Evolutionary conservation across 352 stramenopile species (phyloP).

Genomic region (Aphanomyces cochlioides): DNA sequence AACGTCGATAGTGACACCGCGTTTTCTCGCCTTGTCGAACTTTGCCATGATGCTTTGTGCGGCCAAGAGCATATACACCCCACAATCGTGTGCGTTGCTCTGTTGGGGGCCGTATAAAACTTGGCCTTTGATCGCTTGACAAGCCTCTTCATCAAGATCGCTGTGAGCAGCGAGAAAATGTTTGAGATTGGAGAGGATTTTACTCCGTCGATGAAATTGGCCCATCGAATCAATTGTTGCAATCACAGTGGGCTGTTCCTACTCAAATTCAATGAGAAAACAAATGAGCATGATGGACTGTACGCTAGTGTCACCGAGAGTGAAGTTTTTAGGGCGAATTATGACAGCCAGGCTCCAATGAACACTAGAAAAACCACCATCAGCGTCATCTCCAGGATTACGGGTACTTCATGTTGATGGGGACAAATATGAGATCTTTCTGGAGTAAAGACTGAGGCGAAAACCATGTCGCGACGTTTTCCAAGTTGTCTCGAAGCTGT

Average conservation of each 20-base stretch:
- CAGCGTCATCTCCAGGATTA: too few relatives aligned
- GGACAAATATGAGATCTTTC: slow-evolving; percentile 76
- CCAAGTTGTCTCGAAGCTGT: slow-evolving; percentile 54
- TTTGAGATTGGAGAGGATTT: slow-evolving; percentile 40
- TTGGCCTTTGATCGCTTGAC: slow-evolving; percentile 38
- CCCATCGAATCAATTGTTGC: slow-evolving; percentile 3
- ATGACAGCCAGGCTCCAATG: slow-evolving; percentile 84
- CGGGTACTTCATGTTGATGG: slow-evolving; percentile 79
- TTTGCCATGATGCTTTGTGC: slow-evolving; percentile 49
- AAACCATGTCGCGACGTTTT: slow-evolving; percentile 75
- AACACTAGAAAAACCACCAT: slow-evolving; percentile 38
- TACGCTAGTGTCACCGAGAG: slow-evolving; percentile 1
- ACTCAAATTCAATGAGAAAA: slow-evolving; percentile 23
- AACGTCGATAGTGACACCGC: not conserved
- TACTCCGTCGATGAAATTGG: slow-evolving; percentile 12
- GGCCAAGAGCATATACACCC: slow-evolving; percentile 63
- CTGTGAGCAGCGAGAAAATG: not conserved
- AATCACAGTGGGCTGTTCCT: slow-evolving; percentile 37
- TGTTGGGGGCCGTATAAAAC: slow-evolving; percentile 37
- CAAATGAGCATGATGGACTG: not conserved
- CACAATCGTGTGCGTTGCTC: slow-evolving; percentile 63
- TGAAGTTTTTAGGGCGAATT: slow-evolving; percentile 53
- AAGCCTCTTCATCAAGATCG: slow-evolving; percentile 24
- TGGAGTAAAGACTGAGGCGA: slow-evolving; percentile 61
- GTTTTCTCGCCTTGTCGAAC: not conserved